Conservation (phyloP, 2,329 filamentous ascomycete genomes). For the Claviceps spartinae region DNA sequence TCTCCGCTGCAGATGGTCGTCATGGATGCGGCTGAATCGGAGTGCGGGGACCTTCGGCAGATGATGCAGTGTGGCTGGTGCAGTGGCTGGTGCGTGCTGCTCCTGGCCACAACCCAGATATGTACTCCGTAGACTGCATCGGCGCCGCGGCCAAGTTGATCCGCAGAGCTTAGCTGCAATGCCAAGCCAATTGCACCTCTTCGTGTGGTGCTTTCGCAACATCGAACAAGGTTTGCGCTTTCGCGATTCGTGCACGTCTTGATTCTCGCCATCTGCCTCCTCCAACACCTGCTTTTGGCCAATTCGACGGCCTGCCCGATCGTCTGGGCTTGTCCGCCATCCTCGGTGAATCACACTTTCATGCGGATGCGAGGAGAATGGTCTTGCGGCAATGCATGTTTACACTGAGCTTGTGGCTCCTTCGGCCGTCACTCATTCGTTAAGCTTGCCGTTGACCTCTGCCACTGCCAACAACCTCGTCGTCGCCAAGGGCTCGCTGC, state of each 20-base stretch:
- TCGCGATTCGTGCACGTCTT: not conserved
- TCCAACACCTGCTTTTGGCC: not conserved
- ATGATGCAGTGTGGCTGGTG: too few relatives aligned
- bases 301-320: not conserved
- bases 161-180: not conserved
- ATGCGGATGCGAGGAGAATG: conserved; percentile 18
- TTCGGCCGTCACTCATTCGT: conserved; percentile 81
- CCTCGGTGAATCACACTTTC: not conserved
- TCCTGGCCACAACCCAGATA: too few relatives aligned
- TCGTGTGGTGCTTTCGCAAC: not conserved
- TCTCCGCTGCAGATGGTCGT: not conserved
- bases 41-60: not conserved
- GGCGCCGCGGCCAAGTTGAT: not conserved
- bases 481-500: conserved; percentile 80
- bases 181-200: too few relatives aligned
- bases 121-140: not conserved
- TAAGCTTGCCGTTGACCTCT: conserved; percentile 65
- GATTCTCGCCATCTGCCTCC: not conserved
- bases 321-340: not conserved
- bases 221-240: not conserved
- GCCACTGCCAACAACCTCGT: conserved; percentile 70
- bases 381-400: conserved; percentile 63
- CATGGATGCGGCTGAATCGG: not conserved
- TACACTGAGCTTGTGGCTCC: conserved; percentile 93
- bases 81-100: too few relatives aligned